Conservation (phyloP, 495 filamentous ascomycete genomes). For the Talaromyces adpressus region DNA sequence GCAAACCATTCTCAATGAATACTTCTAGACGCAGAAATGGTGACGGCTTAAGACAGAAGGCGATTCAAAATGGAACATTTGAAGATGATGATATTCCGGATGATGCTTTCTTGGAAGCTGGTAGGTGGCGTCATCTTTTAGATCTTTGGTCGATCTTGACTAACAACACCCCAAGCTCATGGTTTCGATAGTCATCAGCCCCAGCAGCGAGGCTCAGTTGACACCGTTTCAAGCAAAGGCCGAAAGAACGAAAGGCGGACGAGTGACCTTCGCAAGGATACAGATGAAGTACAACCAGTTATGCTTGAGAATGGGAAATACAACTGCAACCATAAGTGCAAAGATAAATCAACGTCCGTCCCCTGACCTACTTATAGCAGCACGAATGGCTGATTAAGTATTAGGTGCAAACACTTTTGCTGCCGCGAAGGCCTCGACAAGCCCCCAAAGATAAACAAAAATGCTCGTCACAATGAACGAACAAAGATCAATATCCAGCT, state of each 20-base stretch:
- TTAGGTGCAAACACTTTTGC: slow-evolving; percentile 73
- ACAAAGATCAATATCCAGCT: slow-evolving; percentile 2
- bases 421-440: slow-evolving; percentile 63
- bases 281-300: slow-evolving; percentile 31
- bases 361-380: not conserved
- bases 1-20: slow-evolving; percentile 2
- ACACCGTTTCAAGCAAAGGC: slow-evolving; percentile 1
- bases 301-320: slow-evolving; percentile 77
- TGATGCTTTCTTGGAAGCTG: slow-evolving; percentile 43
- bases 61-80: slow-evolving; percentile 35
- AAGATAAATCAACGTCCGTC: slow-evolving; percentile 55
- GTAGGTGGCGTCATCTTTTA: slow-evolving; percentile 9
- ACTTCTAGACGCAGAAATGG: slow-evolving; percentile 6
- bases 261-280: not conserved
- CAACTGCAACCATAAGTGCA: slow-evolving; percentile 81
- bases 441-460: not conserved
- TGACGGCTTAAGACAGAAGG: slow-evolving; percentile 6
- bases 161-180: slow-evolving; percentile 7
- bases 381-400: not conserved
- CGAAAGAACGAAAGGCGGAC: not conserved
- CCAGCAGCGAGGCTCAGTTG: not conserved
- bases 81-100: slow-evolving; percentile 51
- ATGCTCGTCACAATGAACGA: not conserved
- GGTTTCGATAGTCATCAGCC: not conserved
- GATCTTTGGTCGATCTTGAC: slow-evolving; percentile 3